Conservation (phyloP, 2,329 filamentous ascomycete species). For the Biscogniauxia sp. region DNA sequence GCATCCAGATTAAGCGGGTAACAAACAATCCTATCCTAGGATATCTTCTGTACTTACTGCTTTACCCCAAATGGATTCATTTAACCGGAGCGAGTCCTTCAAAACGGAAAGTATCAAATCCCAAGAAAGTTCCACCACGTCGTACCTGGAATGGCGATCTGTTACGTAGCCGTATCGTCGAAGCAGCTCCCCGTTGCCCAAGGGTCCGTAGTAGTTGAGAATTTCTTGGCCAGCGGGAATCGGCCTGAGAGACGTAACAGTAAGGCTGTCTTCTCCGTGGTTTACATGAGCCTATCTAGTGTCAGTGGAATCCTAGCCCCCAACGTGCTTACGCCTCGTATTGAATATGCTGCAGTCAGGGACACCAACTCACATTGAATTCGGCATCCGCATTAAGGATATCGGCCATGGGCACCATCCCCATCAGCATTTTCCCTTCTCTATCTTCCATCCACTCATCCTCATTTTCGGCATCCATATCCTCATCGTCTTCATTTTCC, state of each 20-base stretch:
- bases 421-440: conserved; percentile 61
- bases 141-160: conserved; percentile 70
- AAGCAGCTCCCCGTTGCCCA: conserved; percentile 78
- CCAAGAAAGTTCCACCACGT: conserved; percentile 77
- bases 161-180: conserved; percentile 88
- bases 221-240: conserved; percentile 74
- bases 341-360: background rate
- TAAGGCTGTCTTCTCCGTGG: conserved; percentile 54
- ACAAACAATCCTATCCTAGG: background rate
- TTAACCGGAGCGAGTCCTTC: conserved; percentile 37
- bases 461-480: conserved; percentile 56
- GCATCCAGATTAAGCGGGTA: background rate
- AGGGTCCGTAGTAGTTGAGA: conserved; percentile 84
- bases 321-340: too few species aligned
- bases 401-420: conserved; percentile 89
- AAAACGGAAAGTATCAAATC: conserved; percentile 51
- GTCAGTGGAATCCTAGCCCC: background rate
- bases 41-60: conserved; percentile 35
- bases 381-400: conserved; percentile 86
- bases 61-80: conserved; percentile 39
- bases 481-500: conserved; percentile 46
- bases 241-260: conserved; percentile 67
- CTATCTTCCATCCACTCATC: conserved; percentile 66
- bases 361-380: conserved; percentile 63
- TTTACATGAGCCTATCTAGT: conserved; percentile 49